Percentiles rank a stretch among this genome's conserved stretches.
These are phyloP conservation scores for Termitomyces bulborhizus DNA, from an alignment of 768 basidiomycete genomes.

Conservation along the genomic window DNA sequence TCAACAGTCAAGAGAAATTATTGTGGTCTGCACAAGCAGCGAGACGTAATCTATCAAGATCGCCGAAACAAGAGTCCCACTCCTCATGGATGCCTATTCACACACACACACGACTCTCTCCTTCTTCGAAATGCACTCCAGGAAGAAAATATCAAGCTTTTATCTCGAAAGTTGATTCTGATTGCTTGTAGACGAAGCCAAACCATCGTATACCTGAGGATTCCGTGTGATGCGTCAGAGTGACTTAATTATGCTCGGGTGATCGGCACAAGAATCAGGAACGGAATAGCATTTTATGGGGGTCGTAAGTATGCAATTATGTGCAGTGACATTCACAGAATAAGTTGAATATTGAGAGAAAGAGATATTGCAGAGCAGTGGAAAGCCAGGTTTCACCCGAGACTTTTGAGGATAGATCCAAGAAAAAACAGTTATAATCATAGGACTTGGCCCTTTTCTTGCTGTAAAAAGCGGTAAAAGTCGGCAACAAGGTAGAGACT, in stretches of 20 bases:
- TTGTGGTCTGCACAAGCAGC: no score
- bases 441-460: neutral
- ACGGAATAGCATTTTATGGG: neutral
- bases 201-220: no score
- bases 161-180: no score
- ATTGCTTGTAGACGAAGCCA: no score
- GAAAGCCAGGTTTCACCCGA: neutral
- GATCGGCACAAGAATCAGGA: neutral
- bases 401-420: neutral
- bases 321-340: no score
- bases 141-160: no score
- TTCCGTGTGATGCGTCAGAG: neutral
- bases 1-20: no score
- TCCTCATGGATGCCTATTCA: no score
- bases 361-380: neutral
- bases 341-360: neutral
- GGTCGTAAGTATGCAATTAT: neutral
- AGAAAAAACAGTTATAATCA: neutral
- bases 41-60: no score
- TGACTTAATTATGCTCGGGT: neutral
- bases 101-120: no score
- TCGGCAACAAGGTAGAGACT: constrained; percentile 95
- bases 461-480: constrained; percentile 58
- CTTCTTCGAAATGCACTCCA: no score
- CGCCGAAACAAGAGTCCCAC: no score